Conservation (phyloP, 306 rosid species). For the Quercus wislizeni region DNA sequence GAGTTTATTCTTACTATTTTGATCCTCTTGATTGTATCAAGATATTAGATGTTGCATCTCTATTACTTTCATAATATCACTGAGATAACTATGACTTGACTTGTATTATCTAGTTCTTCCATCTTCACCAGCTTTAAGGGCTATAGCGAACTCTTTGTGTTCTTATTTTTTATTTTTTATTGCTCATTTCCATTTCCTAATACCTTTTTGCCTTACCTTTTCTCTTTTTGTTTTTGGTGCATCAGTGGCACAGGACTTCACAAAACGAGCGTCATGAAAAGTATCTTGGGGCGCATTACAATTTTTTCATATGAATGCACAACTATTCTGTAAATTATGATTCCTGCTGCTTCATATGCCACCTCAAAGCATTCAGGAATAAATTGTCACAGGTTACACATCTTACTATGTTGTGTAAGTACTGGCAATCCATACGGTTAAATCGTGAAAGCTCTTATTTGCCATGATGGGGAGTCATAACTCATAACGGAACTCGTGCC, state of each 20-base stretch:
- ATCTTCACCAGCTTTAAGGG: no score
- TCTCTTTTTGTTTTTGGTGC: conserved; percentile 6
- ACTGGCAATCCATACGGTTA: not conserved
- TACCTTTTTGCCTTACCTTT: conserved; percentile 4
- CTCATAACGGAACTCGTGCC: not conserved
- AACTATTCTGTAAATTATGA: conserved; percentile 26
- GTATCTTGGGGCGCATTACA: conserved; percentile 13
- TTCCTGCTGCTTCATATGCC: conserved; percentile 17
- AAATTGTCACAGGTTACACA: not conserved
- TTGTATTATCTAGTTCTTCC: no score
- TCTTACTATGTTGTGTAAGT: not conserved
- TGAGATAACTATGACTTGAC: no score
- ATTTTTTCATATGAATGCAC: conserved; percentile 18
- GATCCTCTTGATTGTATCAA: no score
- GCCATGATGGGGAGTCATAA: conserved; percentile 1
- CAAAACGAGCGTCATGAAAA: conserved; percentile 47
- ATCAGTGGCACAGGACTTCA: conserved; percentile 58
- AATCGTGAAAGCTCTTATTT: not conserved
- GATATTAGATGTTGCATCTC: no score
- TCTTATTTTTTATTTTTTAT: not conserved
- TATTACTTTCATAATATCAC: no score
- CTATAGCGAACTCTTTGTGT: no score
- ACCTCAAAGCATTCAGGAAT: conserved; percentile 11
- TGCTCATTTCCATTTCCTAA: not conserved
- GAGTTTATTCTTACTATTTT: not conserved